Evolutionary conservation across 306 rosid species (phyloP).

Genomic region (Citrullus colocynthis): DNA sequence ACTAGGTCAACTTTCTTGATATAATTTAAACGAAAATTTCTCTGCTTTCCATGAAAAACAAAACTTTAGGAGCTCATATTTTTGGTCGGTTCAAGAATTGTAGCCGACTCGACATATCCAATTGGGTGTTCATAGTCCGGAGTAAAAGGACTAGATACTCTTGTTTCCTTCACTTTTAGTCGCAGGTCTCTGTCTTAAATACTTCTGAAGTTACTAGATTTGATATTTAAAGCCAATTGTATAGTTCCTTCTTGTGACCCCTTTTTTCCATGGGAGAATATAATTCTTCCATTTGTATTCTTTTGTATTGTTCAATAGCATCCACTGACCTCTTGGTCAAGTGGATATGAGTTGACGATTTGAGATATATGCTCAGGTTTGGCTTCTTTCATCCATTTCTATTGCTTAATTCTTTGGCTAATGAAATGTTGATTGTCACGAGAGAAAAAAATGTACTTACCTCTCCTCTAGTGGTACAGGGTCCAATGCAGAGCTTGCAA

Average conservation of each 20-base stretch:
- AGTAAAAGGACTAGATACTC: too few relatives aligned
- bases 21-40: background rate
- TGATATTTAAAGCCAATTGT: background rate
- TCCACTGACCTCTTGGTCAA: too few relatives aligned
- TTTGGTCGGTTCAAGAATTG: background rate
- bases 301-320: too few relatives aligned
- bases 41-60: background rate
- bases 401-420: background rate
- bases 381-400: background rate
- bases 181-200: background rate
- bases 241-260: background rate
- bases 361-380: too few relatives aligned
- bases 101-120: too few relatives aligned
- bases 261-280: background rate
- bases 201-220: background rate
- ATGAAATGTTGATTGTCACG: background rate
- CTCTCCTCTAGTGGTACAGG: constrained; percentile 98
- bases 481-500: constrained; percentile 94
- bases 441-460: constrained; percentile 15
- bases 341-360: too few relatives aligned
- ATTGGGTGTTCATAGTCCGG: too few relatives aligned
- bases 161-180: background rate
- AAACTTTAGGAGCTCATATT: background rate
- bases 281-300: too few relatives aligned
- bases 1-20: background rate